A percentile compares a stretch with the other conserved stretches of the same genome.
These are phyloP conservation scores for Cryptosporidium sp. DNA, from an alignment of 169 alveolate genomes.

Conservation along the genomic window DNA sequence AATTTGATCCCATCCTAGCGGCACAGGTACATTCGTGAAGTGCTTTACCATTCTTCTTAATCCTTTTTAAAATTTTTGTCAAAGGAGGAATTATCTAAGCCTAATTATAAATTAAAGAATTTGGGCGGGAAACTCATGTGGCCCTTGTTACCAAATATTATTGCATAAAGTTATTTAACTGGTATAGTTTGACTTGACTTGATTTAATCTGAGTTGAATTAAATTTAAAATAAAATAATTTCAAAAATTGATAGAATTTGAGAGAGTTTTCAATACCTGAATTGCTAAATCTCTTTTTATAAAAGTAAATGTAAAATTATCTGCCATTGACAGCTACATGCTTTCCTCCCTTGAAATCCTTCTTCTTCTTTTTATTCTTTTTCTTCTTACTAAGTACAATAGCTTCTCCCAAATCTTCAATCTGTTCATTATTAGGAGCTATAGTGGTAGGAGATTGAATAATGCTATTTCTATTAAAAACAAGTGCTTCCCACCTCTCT, in stretches of 20 bases:
- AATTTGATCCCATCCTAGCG: conserved; percentile 96
- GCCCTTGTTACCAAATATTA: not conserved
- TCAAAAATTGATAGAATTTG: too few relatives aligned
- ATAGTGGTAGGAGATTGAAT: not conserved
- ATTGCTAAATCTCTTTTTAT: too few relatives aligned
- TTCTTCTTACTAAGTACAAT: not conserved
- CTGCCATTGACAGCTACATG: not conserved
- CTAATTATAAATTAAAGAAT: not conserved
- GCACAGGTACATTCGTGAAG: conserved; percentile 81
- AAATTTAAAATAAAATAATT: too few relatives aligned
- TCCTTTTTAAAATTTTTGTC: not conserved
- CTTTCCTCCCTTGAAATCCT: not conserved
- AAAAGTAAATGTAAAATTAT: not conserved
- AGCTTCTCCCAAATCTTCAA: not conserved
- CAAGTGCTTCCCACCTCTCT: conserved; percentile 51
- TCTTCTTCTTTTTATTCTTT: not conserved
- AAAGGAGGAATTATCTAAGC: too few relatives aligned
- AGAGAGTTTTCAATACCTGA: too few relatives aligned
- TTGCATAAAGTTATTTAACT: not conserved
- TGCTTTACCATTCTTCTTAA: conserved; percentile 78
- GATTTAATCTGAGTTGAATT: too few relatives aligned
- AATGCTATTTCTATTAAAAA: not conserved
- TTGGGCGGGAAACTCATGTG: not conserved
- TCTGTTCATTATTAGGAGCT: not conserved
- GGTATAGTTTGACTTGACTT: not conserved